A percentile compares a stretch with the other conserved stretches of the same genome.
These are phyloP conservation scores for Limonium bicolor DNA, from an alignment of 148 eudicot genomes.

Conservation along the genomic window DNA sequence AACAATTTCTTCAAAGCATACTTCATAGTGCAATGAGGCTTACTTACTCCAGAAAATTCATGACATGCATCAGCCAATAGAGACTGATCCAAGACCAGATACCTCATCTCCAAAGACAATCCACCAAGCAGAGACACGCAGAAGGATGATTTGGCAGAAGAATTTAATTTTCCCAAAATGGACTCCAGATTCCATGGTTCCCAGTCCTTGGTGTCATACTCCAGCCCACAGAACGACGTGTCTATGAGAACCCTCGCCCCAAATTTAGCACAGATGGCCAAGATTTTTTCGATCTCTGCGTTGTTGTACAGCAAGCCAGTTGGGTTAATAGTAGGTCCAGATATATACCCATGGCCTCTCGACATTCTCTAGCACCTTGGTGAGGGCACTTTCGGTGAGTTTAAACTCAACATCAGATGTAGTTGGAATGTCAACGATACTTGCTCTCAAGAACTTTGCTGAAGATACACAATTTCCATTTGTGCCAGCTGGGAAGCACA, in stretches of 20 bases:
- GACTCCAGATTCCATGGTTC: slow-evolving; percentile 64
- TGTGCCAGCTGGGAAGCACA: slow-evolving; percentile 87
- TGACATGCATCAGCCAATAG: slow-evolving; percentile 41
- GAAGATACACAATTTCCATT: slow-evolving; percentile 76
- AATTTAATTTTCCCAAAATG: slow-evolving; percentile 30
- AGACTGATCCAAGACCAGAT: slow-evolving; percentile 50
- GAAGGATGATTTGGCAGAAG: slow-evolving; percentile 32
- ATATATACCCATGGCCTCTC: slow-evolving; percentile 81
- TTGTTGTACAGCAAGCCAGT: slow-evolving; percentile 73
- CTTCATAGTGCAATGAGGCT: slow-evolving; percentile 71
- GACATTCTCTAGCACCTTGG: slow-evolving; percentile 27
- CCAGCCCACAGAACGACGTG: slow-evolving; percentile 81
- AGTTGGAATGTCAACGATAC: slow-evolving; percentile 40
- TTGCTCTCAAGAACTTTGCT: slow-evolving; percentile 74
- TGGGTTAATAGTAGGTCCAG: slow-evolving; percentile 85
- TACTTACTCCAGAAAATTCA: slow-evolving; percentile 61
- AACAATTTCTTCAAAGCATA: slow-evolving; percentile 79
- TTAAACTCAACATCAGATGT: slow-evolving; percentile 51
- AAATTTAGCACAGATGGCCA: slow-evolving; percentile 62
- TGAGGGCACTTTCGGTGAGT: slow-evolving; percentile 41
- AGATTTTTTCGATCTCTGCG: slow-evolving; percentile 51
- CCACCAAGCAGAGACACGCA: slow-evolving; percentile 75
- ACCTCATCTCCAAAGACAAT: slow-evolving; percentile 64
- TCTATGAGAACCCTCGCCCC: slow-evolving; percentile 84
- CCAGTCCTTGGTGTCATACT: slow-evolving; percentile 31